Evolutionary conservation across 2,329 filamentous ascomycete species (phyloP).

Genomic region (Ascochyta fabae): DNA sequence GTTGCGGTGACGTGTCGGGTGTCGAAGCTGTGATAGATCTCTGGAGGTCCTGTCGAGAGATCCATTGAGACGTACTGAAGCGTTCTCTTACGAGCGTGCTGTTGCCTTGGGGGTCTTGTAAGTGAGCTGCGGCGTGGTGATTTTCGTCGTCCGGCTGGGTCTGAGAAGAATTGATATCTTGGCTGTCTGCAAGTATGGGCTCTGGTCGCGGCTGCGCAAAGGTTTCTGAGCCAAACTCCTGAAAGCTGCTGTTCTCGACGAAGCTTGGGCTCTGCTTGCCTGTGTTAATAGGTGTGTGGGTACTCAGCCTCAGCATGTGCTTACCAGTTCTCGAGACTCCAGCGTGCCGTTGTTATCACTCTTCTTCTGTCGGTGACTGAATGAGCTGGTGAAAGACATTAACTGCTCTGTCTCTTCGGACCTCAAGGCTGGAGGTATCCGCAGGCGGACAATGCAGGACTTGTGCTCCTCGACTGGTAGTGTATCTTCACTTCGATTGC

Average conservation of each 20-base stretch:
- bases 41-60: background rate
- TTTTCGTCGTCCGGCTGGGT: background rate
- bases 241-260: background rate
- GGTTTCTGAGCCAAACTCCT: background rate
- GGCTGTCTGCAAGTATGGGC: constrained; percentile 6
- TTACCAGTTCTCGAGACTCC: background rate
- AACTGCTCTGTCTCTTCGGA: background rate
- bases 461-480: background rate
- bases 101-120: background rate
- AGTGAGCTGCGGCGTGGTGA: background rate
- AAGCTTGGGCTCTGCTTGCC: background rate
- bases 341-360: background rate
- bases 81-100: background rate
- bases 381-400: constrained; percentile 8
- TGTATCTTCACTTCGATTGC: background rate
- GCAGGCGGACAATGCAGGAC: constrained; percentile 4
- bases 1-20: background rate
- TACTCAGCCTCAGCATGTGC: background rate
- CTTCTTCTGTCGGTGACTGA: constrained; percentile 1
- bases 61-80: background rate
- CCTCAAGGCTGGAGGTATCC: background rate
- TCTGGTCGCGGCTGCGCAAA: constrained; percentile 12
- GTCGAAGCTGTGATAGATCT: background rate
- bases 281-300: background rate
- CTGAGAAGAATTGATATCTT: constrained; percentile 7